These are phyloP conservation scores for Pisolithus microcarpus DNA, from an alignment of 768 basidiomycete species.

Conservation along the genomic window DNA sequence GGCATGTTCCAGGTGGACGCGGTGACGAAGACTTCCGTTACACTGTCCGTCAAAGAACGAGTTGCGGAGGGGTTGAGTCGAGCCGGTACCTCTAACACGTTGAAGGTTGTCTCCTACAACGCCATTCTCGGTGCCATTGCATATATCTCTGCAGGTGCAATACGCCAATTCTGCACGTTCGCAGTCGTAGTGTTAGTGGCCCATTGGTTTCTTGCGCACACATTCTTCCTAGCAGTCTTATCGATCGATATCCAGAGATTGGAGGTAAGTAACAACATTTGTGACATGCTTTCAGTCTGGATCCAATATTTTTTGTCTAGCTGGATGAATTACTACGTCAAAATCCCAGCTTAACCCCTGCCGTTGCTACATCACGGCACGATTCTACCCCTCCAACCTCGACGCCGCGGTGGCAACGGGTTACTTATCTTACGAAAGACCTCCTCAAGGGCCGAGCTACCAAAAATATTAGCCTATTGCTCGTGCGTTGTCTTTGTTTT, in stretches of 20 bases:
- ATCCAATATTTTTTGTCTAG: slow-evolving; percentile 30
- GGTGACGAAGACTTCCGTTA: slow-evolving; percentile 77
- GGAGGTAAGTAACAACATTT: slow-evolving; percentile 45
- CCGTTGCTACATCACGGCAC: slow-evolving; percentile 23
- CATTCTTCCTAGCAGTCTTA: slow-evolving; percentile 90
- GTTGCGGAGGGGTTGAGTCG: slow-evolving; percentile 86
- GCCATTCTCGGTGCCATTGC: slow-evolving; percentile 70
- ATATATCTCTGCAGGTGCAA: slow-evolving; percentile 67
- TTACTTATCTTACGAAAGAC: slow-evolving; percentile 26
- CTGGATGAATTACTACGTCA: slow-evolving; percentile 82
- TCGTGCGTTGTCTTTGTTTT: slow-evolving; percentile 39
- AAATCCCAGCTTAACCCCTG: slow-evolving; percentile 49
- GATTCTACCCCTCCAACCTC: slow-evolving; percentile 17
- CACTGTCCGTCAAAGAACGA: slow-evolving; percentile 82
- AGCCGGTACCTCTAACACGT: slow-evolving; percentile 85
- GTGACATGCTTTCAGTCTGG: not conserved
- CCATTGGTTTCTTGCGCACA: slow-evolving; percentile 96
- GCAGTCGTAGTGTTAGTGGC: slow-evolving; percentile 91
- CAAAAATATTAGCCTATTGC: slow-evolving; percentile 73
- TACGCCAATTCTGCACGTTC: slow-evolving; percentile 89
- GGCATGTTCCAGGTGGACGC: slow-evolving; percentile 59
- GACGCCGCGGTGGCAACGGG: slow-evolving; percentile 28
- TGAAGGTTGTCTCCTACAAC: slow-evolving; percentile 88
- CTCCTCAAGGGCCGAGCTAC: slow-evolving; percentile 59
- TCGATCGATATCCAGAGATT: slow-evolving; percentile 94